Evolutionary conservation across 345 rosid genomes (phyloP).

Genomic region (Salix viminalis): DNA sequence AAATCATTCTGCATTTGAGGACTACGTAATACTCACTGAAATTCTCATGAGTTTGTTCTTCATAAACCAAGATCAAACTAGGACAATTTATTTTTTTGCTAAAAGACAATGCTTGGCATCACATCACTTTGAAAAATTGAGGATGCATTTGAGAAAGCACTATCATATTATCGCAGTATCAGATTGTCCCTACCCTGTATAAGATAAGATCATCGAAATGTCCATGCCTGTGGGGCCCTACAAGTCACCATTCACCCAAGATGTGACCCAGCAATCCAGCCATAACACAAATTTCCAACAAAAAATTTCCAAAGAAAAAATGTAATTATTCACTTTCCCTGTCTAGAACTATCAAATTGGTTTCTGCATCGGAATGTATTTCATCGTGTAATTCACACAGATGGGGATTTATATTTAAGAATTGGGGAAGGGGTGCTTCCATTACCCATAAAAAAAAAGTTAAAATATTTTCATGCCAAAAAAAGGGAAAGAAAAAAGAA

Average conservation of each 20-base stretch:
- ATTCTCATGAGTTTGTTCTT: too few species aligned
- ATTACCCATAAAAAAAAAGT: not conserved
- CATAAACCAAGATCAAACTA: too few species aligned
- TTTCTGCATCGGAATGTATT: not conserved
- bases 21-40: not conserved
- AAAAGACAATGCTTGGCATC: too few species aligned
- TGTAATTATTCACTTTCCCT: not conserved
- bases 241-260: not conserved
- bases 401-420: not conserved
- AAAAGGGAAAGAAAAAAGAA: too few species aligned
- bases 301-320: not conserved
- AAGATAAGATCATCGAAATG: not conserved
- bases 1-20: not conserved
- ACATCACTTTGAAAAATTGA: not conserved
- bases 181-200: not conserved
- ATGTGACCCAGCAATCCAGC: not conserved
- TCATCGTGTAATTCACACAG: not conserved
- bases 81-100: too few species aligned
- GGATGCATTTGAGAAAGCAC: not conserved
- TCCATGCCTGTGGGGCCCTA: not conserved
- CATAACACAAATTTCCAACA: not conserved
- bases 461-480: too few species aligned
- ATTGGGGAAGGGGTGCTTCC: not conserved
- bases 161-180: not conserved
- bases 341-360: not conserved